Evolutionary conservation across 306 rosid genomes (phyloP), one percentile per base, ranked within the genome.

Genomic region (Cicer pinnatifidum): DNA sequence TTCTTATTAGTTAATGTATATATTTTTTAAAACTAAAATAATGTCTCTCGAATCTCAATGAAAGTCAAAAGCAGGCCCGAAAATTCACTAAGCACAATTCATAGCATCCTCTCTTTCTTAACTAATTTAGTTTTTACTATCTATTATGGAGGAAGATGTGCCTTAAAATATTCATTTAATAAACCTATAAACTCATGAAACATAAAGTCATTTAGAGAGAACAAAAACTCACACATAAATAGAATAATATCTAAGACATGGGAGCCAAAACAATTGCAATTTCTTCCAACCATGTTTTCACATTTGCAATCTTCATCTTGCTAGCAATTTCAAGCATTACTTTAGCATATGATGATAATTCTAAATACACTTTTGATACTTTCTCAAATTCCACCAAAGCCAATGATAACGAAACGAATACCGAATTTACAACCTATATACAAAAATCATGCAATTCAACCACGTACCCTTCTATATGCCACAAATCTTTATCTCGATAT

Each of bases 401-500:
- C 44, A 66, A 17, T 46, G 0, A 16, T 6, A 9, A 23, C 2
- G 28, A 23, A 23, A 2, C 28, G 3, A 23, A 23, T 23, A 23
- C 45, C 44, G 1, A 59, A 1, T 40, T 38, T 73, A 40, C 40
- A 47, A 33, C 71, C 47, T 83, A 80, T 40, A 47, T 89, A 0
- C 50, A 4, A 77, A 67, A 53, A 11, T 69, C 86, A 2, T 87
- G 96, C 85, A 86, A 50, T 8, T 67, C 84, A 66, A 72, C 87
- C 11, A 81, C 87, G 11, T 85, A 84, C 48, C 84, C 93, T 0
- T 39, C 67, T 10, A 50, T 76, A 3, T 91, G 97, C 70, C 78
- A 81, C 81, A 16, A 75, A 4, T 70, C 82, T 3, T 73, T 91
- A 20, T 69, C 56, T 3, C 79, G 82, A 1, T 81, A 84, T 28